Conservation (phyloP, 768 basidiomycete species). For the Lentinula raphanica region DNA sequence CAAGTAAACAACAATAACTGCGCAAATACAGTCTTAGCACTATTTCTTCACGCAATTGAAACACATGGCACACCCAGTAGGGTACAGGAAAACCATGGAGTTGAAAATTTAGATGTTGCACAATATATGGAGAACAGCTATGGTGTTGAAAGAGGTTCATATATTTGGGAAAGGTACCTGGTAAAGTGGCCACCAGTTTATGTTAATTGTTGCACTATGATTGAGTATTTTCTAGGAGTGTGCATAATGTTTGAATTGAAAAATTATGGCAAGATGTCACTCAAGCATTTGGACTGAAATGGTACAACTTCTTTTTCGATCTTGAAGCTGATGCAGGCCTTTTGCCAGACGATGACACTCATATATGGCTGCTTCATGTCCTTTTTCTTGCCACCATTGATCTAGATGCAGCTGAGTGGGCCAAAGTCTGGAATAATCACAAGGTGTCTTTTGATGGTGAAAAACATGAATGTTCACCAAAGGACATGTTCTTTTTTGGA, state of each 20-base stretch:
- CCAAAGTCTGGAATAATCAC: conserved; percentile 24
- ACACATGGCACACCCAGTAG: conserved; percentile 17
- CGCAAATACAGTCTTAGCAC: conserved; percentile 19
- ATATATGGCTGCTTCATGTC: conserved; percentile 25
- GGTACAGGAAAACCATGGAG: conserved; percentile 22
- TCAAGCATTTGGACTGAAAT: conserved; percentile 17
- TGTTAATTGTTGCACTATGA: conserved; percentile 4
- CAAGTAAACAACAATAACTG: conserved; percentile 24
- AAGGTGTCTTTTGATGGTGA: neutral
- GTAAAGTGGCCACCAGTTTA: too few species aligned
- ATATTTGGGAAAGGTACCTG: conserved; percentile 23
- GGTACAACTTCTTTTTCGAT: conserved; percentile 23
- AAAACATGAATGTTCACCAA: conserved; percentile 2
- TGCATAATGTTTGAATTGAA: conserved; percentile 14
- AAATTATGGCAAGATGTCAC: conserved; percentile 25
- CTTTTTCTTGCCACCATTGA: conserved; percentile 22
- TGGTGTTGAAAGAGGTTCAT: conserved; percentile 15
- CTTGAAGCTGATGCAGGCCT: conserved; percentile 19
- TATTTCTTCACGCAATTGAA: conserved; percentile 12
- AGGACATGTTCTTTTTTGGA: conserved; percentile 16
- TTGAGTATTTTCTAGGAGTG: conserved; percentile 1
- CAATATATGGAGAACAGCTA: conserved; percentile 11
- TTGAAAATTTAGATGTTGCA: conserved; percentile 21
- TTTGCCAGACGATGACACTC: conserved; percentile 5
- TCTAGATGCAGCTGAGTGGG: conserved; percentile 21